A percentile compares a stretch with the other conserved stretches of the same genome.
Conservation (phyloP, 495 filamentous ascomycete genomes). For the Niebla homalea region DNA sequence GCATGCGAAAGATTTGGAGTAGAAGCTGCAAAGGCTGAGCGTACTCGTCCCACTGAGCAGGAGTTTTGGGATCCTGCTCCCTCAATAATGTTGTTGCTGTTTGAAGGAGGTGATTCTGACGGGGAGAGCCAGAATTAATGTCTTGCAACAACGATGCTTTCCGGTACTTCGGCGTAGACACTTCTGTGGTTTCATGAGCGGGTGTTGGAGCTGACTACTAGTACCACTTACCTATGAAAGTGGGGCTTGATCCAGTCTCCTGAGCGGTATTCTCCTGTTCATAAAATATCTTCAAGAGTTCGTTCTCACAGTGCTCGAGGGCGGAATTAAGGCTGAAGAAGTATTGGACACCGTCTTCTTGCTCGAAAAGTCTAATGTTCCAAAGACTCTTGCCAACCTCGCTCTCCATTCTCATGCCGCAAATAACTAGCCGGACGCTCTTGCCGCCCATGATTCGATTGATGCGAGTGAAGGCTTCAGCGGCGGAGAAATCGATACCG, state of each 20-base stretch:
- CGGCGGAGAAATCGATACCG: conserved; percentile 88
- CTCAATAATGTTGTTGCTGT: conserved; percentile 61
- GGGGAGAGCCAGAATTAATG: conserved; percentile 58
- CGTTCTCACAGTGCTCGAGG: conserved; percentile 88
- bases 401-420: conserved; percentile 58
- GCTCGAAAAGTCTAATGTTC: conserved; percentile 64
- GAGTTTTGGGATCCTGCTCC: conserved; percentile 39
- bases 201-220: neutral
- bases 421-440: conserved; percentile 66
- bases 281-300: conserved; percentile 79
- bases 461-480: conserved; percentile 85
- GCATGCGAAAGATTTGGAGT: conserved; percentile 78
- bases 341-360: conserved; percentile 53
- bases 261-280: conserved; percentile 23
- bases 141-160: conserved; percentile 21
- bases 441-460: conserved; percentile 63
- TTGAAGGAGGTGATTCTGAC: conserved; percentile 60
- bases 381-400: conserved; percentile 64
- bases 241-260: conserved; percentile 9
- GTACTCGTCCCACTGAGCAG: conserved; percentile 64
- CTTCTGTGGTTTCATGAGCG: conserved; percentile 8
- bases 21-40: conserved; percentile 82
- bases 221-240: conserved; percentile 7
- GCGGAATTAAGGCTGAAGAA: conserved; percentile 87
- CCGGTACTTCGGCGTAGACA: conserved; percentile 12